phyloP scores from a whole-genome alignment of 768 basidiomycete genomes.

The Tremella fuciformis region DNA sequence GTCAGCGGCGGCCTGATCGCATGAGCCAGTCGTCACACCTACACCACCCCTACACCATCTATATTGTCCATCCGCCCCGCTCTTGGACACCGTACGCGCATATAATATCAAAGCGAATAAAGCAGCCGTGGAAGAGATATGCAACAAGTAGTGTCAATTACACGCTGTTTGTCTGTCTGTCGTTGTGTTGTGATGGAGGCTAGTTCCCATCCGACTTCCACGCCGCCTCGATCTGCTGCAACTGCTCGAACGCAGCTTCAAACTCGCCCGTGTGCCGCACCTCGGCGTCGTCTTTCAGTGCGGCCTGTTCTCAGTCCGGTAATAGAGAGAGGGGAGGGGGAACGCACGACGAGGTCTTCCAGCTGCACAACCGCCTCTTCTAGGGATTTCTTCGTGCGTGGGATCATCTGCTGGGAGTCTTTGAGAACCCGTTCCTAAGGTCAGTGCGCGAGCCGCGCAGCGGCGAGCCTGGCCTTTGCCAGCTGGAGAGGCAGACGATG shows the following conservation, averaged over 20 bases:
- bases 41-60: too few relatives aligned
- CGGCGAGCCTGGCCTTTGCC: not conserved
- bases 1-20: constrained; percentile 24
- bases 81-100: too few relatives aligned
- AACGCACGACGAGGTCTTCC: constrained; percentile 44
- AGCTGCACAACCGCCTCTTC: constrained; percentile 32
- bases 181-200: too few relatives aligned
- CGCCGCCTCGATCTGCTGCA: too few relatives aligned
- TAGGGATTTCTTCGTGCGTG: constrained; percentile 31
- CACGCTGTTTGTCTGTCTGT: too few relatives aligned
- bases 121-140: too few relatives aligned
- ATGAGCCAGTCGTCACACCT: not conserved
- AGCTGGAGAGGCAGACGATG: not conserved
- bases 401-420: constrained; percentile 45
- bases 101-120: too few relatives aligned
- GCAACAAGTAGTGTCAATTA: too few relatives aligned
- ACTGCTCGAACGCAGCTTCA: too few relatives aligned
- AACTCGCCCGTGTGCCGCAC: not conserved
- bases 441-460: not conserved
- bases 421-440: constrained; percentile 41
- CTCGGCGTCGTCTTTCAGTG: not conserved
- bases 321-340: not conserved
- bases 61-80: too few relatives aligned
- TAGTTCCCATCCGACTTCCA: too few relatives aligned
- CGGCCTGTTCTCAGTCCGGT: not conserved